Conservation (phyloP, 805 yeast species). For the Huiozyma sinensis region DNA sequence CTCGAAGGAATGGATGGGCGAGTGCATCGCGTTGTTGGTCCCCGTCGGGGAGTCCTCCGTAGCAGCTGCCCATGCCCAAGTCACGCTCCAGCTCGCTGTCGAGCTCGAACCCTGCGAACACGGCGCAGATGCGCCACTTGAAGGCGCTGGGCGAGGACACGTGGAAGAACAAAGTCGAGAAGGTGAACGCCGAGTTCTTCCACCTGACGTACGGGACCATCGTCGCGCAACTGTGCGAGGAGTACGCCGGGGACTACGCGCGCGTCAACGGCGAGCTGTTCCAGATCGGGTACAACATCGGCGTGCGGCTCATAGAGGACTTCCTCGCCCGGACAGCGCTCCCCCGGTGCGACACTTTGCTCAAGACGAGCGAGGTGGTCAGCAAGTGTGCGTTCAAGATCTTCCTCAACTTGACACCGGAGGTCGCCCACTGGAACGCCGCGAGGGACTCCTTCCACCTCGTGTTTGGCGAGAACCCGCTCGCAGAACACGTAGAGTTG, state of each 20-base stretch:
- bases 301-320: constrained; percentile 83
- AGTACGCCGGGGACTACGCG: constrained; percentile 60
- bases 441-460: constrained; percentile 70
- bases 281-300: constrained; percentile 92
- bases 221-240: constrained; percentile 83
- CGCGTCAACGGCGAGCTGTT: constrained; percentile 79
- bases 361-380: constrained; percentile 80
- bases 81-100: background rate
- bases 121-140: constrained; percentile 15
- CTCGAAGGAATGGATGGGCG: no score
- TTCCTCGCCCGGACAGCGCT: constrained; percentile 81
- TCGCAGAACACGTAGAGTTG: constrained; percentile 89
- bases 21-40: no score
- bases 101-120: constrained; percentile 1
- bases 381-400: constrained; percentile 83
- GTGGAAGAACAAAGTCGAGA: constrained; percentile 82
- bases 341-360: constrained; percentile 67
- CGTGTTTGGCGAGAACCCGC: constrained; percentile 72
- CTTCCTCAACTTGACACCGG: constrained; percentile 74
- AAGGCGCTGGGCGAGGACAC: constrained; percentile 67
- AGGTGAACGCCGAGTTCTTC: constrained; percentile 84
- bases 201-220: constrained; percentile 93
- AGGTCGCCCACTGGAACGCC: constrained; percentile 60
- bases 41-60: background rate
- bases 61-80: constrained; percentile 23